Evolutionary conservation across 2,329 filamentous ascomycete genomes (phyloP), one percentile per base, ranked within the genome.

Genomic region (Pestalotiopsis sp.): DNA sequence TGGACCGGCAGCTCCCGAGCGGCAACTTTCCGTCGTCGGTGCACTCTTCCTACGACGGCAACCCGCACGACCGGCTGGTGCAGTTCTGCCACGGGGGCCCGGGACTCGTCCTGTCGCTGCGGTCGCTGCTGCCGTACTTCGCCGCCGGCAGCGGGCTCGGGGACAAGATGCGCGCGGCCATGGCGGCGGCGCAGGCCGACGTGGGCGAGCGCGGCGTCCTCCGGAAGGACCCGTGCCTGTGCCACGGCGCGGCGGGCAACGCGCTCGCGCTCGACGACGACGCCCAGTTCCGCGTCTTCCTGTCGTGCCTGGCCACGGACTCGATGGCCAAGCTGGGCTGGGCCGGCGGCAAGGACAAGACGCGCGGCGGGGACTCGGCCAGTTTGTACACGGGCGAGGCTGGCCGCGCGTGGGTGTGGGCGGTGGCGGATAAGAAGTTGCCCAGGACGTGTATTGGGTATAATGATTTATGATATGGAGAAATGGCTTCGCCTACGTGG

Each of bases 81-180:
- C 90, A 92, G 74, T 90, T 91, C 78, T 92, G 90, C 74, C 90
- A 92, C 73, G 91, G 91, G 2, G 88, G 88, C 0, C 87, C 90
- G 2, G 91, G 90, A 0, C 85, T 91, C 25, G 79, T 91, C 9
- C 79, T 86, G 39, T 90, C 88, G 5, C 81, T 93, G 9, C 73
- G 85, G 4, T 85, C 86, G 1, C 82, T 92, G 65, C 81, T 82
- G 64, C 81, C 84, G 7, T 82, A 86, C 75, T 92, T 91, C 69
- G 86, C 88, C 0, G 80, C 80, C 1, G 14, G 41, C n/a, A 49
- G 4, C 41, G 6, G 13, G 11, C 79, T 91, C 7, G 77, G 83
- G 27, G 80, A 82, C 0, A 83, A 83, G 60, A 89, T 91, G 67
- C 84, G 88, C 25, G 76, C 74, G 27, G 85, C 86, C 1, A 83